A percentile compares a stretch with the other conserved stretches of the same genome.
Evolutionary conservation across 768 basidiomycete species (phyloP).

Genomic region (Naganishia kalamii): DNA sequence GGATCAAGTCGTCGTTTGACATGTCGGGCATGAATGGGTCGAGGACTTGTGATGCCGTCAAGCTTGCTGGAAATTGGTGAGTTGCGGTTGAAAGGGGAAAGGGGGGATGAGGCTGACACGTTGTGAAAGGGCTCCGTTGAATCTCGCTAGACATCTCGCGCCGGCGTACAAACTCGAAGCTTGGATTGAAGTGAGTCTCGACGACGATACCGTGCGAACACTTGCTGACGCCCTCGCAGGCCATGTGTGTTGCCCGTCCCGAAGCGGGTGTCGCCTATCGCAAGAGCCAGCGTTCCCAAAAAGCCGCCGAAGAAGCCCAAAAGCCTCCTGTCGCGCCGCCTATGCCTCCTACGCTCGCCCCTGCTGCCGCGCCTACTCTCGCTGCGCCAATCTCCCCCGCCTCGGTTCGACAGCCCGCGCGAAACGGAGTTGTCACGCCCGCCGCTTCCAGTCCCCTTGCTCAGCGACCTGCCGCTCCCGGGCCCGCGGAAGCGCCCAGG

Average conservation of each 20-base stretch:
- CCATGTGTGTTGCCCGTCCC: conserved; percentile 65
- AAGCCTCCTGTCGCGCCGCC: not conserved
- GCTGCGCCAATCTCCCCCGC: not conserved
- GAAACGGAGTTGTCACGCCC: too few relatives aligned
- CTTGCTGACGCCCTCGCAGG: conserved; percentile 51
- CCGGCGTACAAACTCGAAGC: conserved; percentile 59
- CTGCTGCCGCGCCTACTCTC: not conserved
- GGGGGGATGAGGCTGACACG: too few relatives aligned
- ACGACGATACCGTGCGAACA: not conserved
- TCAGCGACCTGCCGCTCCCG: not conserved
- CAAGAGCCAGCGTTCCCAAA: conserved; percentile 54
- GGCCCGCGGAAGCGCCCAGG: not conserved
- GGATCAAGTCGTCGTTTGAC: conserved; percentile 73
- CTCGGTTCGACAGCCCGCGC: too few relatives aligned
- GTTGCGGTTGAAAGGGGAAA: conserved; percentile 51
- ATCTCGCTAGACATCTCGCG: conserved; percentile 60
- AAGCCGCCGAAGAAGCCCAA: conserved; percentile 37
- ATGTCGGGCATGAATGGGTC: conserved; percentile 64
- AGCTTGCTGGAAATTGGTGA: conserved; percentile 81
- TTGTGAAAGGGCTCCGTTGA: conserved; percentile 48
- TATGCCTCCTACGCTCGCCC: not conserved
- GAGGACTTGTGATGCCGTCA: conserved; percentile 61
- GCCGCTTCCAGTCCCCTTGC: too few relatives aligned
- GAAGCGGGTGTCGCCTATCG: conserved; percentile 74
- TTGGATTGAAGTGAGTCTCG: conserved; percentile 39